phyloP scores from a whole-genome alignment of 164 flowering plant species.

The Berberis thunbergii region DNA sequence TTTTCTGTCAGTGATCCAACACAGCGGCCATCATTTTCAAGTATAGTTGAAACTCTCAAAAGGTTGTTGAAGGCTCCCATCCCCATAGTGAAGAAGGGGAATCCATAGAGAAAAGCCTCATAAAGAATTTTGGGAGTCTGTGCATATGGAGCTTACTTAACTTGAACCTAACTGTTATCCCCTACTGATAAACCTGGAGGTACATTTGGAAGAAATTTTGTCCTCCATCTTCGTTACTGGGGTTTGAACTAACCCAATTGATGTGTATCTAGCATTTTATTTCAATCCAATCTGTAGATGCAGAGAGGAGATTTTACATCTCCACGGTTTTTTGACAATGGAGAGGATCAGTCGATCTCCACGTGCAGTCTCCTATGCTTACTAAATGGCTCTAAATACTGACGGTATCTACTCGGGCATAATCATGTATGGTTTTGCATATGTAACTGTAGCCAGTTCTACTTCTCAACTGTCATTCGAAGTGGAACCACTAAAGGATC shows the following conservation, averaged over 20 bases:
- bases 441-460: too few species aligned
- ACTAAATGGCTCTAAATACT: neutral
- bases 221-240: neutral
- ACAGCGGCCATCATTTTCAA: slow-evolving; percentile 63
- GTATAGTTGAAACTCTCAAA: slow-evolving; percentile 64
- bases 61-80: slow-evolving; percentile 71
- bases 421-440: neutral
- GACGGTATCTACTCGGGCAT: neutral
- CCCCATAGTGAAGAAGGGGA: slow-evolving; percentile 50
- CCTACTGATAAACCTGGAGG: neutral
- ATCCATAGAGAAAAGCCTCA: slow-evolving; percentile 4
- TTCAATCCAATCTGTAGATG: slow-evolving; percentile 3
- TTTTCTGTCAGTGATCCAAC: slow-evolving; percentile 54
- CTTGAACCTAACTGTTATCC: neutral
- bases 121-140: neutral
- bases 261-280: neutral
- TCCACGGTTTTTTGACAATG: slow-evolving; percentile 3
- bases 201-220: neutral
- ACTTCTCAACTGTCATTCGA: too few species aligned
- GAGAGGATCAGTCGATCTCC: slow-evolving; percentile 1
- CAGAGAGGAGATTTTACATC: neutral
- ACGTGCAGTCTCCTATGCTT: neutral
- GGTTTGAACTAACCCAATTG: neutral
- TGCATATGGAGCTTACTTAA: neutral
- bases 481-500: too few species aligned